Conservation (phyloP, 2,329 filamentous ascomycete genomes). For the Colletotrichum simmondsii region DNA sequence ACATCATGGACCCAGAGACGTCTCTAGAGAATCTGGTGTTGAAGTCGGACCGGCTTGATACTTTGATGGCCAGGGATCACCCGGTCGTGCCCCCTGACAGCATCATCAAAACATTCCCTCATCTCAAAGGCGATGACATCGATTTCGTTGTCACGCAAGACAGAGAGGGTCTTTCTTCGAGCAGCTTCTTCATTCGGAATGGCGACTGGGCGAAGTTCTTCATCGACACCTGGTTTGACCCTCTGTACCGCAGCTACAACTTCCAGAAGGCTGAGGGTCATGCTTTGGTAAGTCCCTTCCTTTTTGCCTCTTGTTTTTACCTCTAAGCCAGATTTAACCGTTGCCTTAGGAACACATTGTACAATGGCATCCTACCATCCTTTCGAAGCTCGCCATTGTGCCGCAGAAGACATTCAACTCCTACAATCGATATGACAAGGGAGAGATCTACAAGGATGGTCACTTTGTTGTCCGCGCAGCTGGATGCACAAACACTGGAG, state of each 20-base stretch:
- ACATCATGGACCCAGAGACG: constrained; percentile 86
- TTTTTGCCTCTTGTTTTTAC: not conserved
- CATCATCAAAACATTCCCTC: constrained; percentile 92
- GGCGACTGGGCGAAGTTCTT: constrained; percentile 95
- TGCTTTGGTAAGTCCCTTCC: constrained; percentile 75
- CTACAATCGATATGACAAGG: constrained; percentile 70
- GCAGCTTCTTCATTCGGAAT: constrained; percentile 82
- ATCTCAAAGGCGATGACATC: constrained; percentile 81
- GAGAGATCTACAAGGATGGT: constrained; percentile 78
- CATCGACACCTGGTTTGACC: constrained; percentile 95
- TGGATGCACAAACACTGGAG: constrained; percentile 71
- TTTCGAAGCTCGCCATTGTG: constrained; percentile 90
- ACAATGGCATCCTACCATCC: constrained; percentile 96
- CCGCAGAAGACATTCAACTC: constrained; percentile 87
- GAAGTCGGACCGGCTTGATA: constrained; percentile 73
- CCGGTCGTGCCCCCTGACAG: constrained; percentile 94
- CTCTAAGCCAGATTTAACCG: not conserved
- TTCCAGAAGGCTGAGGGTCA: constrained; percentile 96
- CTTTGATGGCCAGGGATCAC: constrained; percentile 84
- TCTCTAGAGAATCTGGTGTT: constrained; percentile 79
- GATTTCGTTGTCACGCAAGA: constrained; percentile 90
- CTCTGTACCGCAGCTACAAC: constrained; percentile 92
- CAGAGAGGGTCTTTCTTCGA: constrained; percentile 78
- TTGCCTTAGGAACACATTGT: constrained; percentile 79
- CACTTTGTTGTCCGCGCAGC: constrained; percentile 86